Evolutionary conservation across 805 yeast species (phyloP), one percentile per base, ranked within the genome.

Genomic region (Yarrowia divulgata): DNA sequence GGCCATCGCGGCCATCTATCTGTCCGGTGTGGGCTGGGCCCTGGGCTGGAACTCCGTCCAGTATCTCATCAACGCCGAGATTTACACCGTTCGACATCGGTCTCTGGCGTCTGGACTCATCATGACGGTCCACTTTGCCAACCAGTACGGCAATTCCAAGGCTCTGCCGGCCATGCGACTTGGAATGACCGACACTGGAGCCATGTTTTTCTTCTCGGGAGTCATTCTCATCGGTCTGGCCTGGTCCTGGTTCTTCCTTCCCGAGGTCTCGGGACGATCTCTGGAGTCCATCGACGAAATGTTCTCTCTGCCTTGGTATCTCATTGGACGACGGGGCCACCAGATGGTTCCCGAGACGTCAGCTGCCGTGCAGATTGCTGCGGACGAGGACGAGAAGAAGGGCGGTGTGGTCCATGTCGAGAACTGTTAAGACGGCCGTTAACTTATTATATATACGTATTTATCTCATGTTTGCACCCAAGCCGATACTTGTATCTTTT

Each of bases 11-110:
- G 81, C 85, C 60, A 73, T 86, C 35, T 85, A 78, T 72, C 72
- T 85, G 45, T 79, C 81, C 40, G 88, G 88, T 72, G 79, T 81
- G 29, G 88, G 87, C 45, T 86, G 88, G 89, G 83, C 86, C 40
- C 75, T 85, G 76, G 88, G 88, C 45, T 86, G 85, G 82, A 86
- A 86, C 76, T 79, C 85, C 0, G 78, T 85, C 62, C 88, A 85
- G 74, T 85, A 85, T 73, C 78, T 85, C 72, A 76, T 85, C 72
- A 85, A 85, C 70, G 81, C 88, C 4, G 89, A 86, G 73, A 80
- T 86, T 67, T 81, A 85, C 74, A 88, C 88, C 29, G 76, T 85
- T 73, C 79, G 82, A 69, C 79, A 83, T 45, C 80, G 88, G 71
- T 81, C 82, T 45, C 76, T 84, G 71, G 87, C 85, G 35, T 83